Percentiles rank a stretch among this genome's conserved stretches.
phyloP scores from a whole-genome alignment of 2,329 filamentous ascomycete genomes.

The Cladorrhinum sp. region DNA sequence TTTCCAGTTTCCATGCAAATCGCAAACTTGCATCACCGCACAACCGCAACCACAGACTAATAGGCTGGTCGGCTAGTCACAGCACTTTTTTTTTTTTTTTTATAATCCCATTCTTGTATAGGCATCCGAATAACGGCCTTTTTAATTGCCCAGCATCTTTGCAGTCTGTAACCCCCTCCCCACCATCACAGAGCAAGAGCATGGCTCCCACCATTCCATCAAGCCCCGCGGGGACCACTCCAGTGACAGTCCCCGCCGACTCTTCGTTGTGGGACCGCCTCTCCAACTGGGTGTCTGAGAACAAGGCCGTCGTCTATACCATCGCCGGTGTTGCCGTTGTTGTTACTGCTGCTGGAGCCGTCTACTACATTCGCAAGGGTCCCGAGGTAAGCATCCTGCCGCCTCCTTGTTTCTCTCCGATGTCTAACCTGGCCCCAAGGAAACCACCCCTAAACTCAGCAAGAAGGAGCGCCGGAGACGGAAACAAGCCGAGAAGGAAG shows the following conservation, averaged over 20 bases:
- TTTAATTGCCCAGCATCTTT: constrained; percentile 9
- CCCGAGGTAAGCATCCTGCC: constrained; percentile 43
- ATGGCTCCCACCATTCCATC: constrained; percentile 42
- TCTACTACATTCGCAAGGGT: constrained; percentile 78
- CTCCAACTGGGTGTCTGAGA: constrained; percentile 88
- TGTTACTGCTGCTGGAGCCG: constrained; percentile 83
- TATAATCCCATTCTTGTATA: background rate
- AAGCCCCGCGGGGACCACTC: constrained; percentile 42
- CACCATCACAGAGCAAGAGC: constrained; percentile 23
- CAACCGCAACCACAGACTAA: background rate
- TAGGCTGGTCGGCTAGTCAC: background rate
- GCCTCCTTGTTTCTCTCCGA: background rate
- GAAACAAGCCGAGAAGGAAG: constrained; percentile 70
- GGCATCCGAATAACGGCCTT: constrained; percentile 1
- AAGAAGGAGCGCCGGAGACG: constrained; percentile 89
- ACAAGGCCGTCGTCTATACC: constrained; percentile 94
- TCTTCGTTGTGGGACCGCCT: constrained; percentile 84
- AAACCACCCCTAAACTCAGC: constrained; percentile 65
- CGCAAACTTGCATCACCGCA: background rate
- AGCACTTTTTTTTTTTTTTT: no score
- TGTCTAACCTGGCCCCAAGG: constrained; percentile 32
- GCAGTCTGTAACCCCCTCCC: background rate
- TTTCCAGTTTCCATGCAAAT: background rate
- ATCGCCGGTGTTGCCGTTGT: constrained; percentile 92
- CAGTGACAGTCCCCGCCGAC: constrained; percentile 52